Conservation (phyloP, 306 rosid species). For the Gastrolobium villosum region DNA sequence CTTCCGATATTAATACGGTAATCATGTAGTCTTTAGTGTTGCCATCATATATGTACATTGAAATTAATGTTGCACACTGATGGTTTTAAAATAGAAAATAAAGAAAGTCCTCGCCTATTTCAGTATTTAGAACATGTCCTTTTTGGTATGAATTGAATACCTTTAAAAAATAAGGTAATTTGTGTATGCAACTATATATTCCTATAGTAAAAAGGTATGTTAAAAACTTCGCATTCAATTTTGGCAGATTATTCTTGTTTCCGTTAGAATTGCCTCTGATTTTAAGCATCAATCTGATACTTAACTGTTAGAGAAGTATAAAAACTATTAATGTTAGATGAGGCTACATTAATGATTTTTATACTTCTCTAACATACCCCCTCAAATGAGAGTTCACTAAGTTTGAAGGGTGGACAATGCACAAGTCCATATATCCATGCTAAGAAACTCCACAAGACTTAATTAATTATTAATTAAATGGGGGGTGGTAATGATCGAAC, state of each 20-base stretch:
- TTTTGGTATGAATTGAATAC: background rate
- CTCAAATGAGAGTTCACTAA: too few species aligned
- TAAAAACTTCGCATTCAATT: slow-evolving; percentile 4
- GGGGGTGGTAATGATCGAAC: too few species aligned
- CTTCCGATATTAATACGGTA: slow-evolving; percentile 75
- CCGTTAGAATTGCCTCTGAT: background rate
- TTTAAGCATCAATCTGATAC: background rate
- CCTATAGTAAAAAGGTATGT: background rate
- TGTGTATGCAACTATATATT: background rate
- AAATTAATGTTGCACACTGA: background rate
- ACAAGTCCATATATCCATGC: too few species aligned
- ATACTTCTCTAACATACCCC: too few species aligned
- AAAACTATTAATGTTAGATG: too few species aligned
- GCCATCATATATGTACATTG: background rate
- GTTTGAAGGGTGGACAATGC: too few species aligned
- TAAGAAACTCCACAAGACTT: too few species aligned
- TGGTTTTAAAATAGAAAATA: background rate
- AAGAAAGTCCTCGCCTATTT: background rate
- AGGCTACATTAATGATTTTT: too few species aligned
- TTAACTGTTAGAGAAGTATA: too few species aligned
- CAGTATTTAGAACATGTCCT: background rate
- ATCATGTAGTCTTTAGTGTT: slow-evolving; percentile 8
- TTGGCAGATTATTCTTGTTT: background rate
- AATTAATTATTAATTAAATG: too few species aligned
- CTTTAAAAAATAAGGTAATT: slow-evolving; percentile 5